Evolutionary conservation across 495 filamentous ascomycete species (phyloP), one percentile per base, ranked within the genome.

Genomic region (Aspergillus diversus): DNA sequence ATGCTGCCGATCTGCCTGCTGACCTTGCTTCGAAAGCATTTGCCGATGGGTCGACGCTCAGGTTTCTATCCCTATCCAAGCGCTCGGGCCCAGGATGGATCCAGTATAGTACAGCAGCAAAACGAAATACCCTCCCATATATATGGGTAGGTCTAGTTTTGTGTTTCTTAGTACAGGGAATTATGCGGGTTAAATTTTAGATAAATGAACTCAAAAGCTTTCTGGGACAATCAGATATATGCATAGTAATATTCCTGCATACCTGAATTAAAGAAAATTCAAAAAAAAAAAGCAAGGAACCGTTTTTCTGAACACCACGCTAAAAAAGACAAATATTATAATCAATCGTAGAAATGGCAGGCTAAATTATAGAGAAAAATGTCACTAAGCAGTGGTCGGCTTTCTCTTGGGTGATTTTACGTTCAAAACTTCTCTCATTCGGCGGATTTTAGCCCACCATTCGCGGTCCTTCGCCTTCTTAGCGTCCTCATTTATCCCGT

Each of bases 381-480:
- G 67, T 66, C 56, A 64, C 37, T 65, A 50, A 5, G 37, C 11
- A n/a, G 54, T 59, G 13, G 72, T 53, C 27, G 73, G 75, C 17
- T 64, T 69, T 32, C 65, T 71, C 58, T 67, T 74, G 3, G 77
- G 75, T 2, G 74, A 72, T 50, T 79, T 82, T 7, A 82, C 69
- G 47, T 74, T 78, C 58, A 83, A 69, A 2, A 77, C 73, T 55
- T 82, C 78, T 70, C 77, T 75, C 68, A 84, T 73, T 21, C 78
- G 74, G 48, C 80, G 78, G 39, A 84, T 71, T 64, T 79, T 83
- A 0, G 80, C 73, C 82, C 81, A 83, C 76, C 82, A 78, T 66
- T 83, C 82, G 39, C 77, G 77, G 56, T 84, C 81, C 21, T 72
- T 78, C 1, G 69, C 71, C 57, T 80, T 76, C 52, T 73, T 76